Percentiles rank a stretch among this genome's conserved stretches.
Conservation (phyloP, 106 monocot genomes). For the Agapanthus africanus region DNA sequence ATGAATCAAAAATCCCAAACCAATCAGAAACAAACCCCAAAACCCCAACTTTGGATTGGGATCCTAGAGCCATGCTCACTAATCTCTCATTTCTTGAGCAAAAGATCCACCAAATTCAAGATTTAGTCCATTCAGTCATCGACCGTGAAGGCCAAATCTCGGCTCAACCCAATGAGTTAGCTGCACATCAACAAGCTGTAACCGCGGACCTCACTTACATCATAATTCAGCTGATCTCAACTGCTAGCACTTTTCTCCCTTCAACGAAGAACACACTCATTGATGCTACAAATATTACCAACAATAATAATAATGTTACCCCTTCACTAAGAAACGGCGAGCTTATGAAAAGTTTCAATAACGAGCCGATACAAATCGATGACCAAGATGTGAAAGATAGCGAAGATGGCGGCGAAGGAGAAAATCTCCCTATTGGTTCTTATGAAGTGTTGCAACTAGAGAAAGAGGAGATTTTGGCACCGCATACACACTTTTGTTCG, state of each 20-base stretch:
- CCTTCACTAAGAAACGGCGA: slow-evolving; percentile 5
- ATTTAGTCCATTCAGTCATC: slow-evolving; percentile 48
- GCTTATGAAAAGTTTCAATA: slow-evolving; percentile 18
- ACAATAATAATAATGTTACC: background rate
- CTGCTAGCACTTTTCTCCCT: slow-evolving; percentile 74
- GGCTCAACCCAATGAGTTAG: slow-evolving; percentile 28
- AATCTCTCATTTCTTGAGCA: slow-evolving; percentile 89
- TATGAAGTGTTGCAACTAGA: slow-evolving; percentile 84
- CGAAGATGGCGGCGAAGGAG: slow-evolving; percentile 47
- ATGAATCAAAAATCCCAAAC: background rate
- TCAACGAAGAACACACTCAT: slow-evolving; percentile 43
- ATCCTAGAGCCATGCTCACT: slow-evolving; percentile 55
- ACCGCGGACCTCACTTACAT: slow-evolving; percentile 77
- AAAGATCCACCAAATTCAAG: slow-evolving; percentile 80
- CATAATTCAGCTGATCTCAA: slow-evolving; percentile 74
- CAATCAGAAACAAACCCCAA: background rate
- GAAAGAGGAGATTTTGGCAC: slow-evolving; percentile 88
- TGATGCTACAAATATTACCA: background rate
- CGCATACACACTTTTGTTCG: slow-evolving; percentile 81
- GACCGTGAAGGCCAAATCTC: slow-evolving; percentile 24
- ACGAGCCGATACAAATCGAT: slow-evolving; percentile 26
- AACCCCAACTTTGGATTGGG: slow-evolving; percentile 34
- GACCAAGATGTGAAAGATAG: slow-evolving; percentile 54
- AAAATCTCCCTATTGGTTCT: slow-evolving; percentile 47
- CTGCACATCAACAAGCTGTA: slow-evolving; percentile 71